Evolutionary conservation across 768 basidiomycete genomes (phyloP), one percentile per base, ranked within the genome.

Genomic region (Trametopsis cervina): DNA sequence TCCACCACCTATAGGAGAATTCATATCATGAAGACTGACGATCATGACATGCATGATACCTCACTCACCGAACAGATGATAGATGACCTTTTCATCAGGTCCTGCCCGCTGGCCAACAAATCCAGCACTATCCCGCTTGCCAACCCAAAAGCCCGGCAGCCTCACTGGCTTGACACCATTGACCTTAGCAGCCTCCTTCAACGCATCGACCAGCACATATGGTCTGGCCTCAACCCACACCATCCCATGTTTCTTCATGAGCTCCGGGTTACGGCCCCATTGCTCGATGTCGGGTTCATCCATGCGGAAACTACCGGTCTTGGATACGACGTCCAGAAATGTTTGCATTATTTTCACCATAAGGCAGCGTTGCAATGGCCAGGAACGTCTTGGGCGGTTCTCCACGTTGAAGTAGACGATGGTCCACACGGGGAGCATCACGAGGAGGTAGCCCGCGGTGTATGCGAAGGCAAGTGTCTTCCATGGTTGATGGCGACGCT

Each of bases 61-160:
- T 40, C 48, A 9, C 46, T 10, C 21, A 48, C 56, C 56, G 33
- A 59, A 58, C 6, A 61, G 23, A 18, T 46, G 40, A 35, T 54
- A 57, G 17, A 54, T 37, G 15, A 57, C 43, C 40, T 51, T 55
- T 22, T 55, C 54, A 6, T 48, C 49, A 5, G 49, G 45, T 21
- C 15, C 17, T 4, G 48, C 48, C 15, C 13, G 24, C 22, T 29
- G 13, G 15, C 27, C 42, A n/a, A 40, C 39, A 12, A 15, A n/a
- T 17, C 42, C 22, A 4, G 37, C 42, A 2, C 23, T 12, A 10
- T 42, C 42, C 21, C 23, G 12, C 36, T 24, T 33, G 13, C 33
- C 41, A 36, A 38, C 23, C 51, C 50, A 51, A 35, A 44, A 53
- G 17, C 47, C 51, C 10, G 49, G 20, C 11, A 53, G 25, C 4